A percentile compares a stretch with the other conserved stretches of the same genome.
Conservation (phyloP, 805 yeast species). For the Pichia pseudocactophila region DNA sequence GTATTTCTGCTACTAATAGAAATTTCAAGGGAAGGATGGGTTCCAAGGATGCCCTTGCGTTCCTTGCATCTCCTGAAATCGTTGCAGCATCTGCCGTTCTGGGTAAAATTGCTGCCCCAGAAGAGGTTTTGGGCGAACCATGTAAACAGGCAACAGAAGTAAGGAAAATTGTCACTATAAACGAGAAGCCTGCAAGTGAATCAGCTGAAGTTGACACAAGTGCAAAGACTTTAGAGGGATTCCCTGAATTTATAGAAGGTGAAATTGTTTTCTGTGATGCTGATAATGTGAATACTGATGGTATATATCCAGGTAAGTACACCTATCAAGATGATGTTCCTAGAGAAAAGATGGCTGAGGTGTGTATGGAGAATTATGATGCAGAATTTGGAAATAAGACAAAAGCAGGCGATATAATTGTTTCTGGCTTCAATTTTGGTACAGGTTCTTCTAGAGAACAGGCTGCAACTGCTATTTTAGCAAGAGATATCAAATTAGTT, state of each 20-base stretch:
- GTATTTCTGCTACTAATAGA: slow-evolving; percentile 96
- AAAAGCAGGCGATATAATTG: slow-evolving; percentile 73
- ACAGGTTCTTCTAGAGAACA: slow-evolving; percentile 98
- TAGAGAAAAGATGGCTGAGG: slow-evolving; percentile 94
- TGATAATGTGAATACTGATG: slow-evolving; percentile 95
- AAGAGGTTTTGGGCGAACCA: slow-evolving; percentile 59
- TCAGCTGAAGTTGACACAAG: slow-evolving; percentile 32
- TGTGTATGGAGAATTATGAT: slow-evolving; percentile 98
- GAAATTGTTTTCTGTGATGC: slow-evolving; percentile 94
- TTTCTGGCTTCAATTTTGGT: slow-evolving; percentile 93
- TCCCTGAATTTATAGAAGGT: slow-evolving; percentile 83
- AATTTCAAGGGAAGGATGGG: slow-evolving; percentile 99
- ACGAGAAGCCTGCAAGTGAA: slow-evolving; percentile 21
- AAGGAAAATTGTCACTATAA: slow-evolving; percentile 32
- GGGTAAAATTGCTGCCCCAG: slow-evolving; percentile 91
- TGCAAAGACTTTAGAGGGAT: slow-evolving; percentile 71
- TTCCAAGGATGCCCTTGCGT: slow-evolving; percentile 90
- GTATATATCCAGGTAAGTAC: slow-evolving; percentile 97
- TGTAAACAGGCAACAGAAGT: slow-evolving; percentile 43
- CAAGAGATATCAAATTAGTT: slow-evolving; percentile 85
- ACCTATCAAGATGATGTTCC: slow-evolving; percentile 98
- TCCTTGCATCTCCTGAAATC: slow-evolving; percentile 93
- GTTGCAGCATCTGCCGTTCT: slow-evolving; percentile 97
- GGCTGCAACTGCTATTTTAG: slow-evolving; percentile 97
- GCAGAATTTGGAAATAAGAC: slow-evolving; percentile 77